These are phyloP conservation scores for Vitis vinifera DNA, from an alignment of 164 flowering plant genomes.

Conservation along the genomic window DNA sequence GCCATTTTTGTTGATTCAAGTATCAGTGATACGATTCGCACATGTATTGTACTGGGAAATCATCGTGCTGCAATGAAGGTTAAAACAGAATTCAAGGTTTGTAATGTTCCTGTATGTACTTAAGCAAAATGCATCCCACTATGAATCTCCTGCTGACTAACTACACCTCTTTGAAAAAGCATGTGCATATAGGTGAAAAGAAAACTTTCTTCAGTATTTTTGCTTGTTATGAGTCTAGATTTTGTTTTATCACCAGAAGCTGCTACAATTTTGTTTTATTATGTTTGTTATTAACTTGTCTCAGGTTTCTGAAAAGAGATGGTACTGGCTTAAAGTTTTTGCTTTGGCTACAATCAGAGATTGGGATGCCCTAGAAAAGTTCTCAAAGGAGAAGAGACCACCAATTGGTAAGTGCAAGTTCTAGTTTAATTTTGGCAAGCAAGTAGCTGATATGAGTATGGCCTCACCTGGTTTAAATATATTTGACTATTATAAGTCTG, in stretches of 20 bases:
- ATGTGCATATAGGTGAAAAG: not conserved
- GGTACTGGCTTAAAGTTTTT: slow-evolving; percentile 99
- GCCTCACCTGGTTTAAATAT: no score
- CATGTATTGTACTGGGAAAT: slow-evolving; percentile 91
- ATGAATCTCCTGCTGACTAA: not conserved
- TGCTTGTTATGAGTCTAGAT: not conserved
- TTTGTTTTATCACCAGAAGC: not conserved
- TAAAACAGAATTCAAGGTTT: slow-evolving; percentile 88
- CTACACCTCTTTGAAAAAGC: not conserved
- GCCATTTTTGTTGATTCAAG: slow-evolving; percentile 93
- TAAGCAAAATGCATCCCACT: not conserved
- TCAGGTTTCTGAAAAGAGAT: slow-evolving; percentile 93
- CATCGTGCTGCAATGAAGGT: slow-evolving; percentile 90
- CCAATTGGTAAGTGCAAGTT: slow-evolving; percentile 62
- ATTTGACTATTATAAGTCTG: no score
- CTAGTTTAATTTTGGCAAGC: not conserved
- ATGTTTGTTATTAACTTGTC: slow-evolving; percentile 1
- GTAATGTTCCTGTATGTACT: slow-evolving; percentile 8
- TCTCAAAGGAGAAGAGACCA: slow-evolving; percentile 94
- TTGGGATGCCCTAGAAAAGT: slow-evolving; percentile 95
- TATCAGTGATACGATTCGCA: slow-evolving; percentile 91
- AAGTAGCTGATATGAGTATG: not conserved
- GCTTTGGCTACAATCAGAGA: slow-evolving; percentile 93
- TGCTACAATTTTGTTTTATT: not conserved
- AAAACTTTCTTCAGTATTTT: not conserved